Evolutionary conservation across 2,329 filamentous ascomycete genomes (phyloP).

Genomic region (Verticillium nubilum): DNA sequence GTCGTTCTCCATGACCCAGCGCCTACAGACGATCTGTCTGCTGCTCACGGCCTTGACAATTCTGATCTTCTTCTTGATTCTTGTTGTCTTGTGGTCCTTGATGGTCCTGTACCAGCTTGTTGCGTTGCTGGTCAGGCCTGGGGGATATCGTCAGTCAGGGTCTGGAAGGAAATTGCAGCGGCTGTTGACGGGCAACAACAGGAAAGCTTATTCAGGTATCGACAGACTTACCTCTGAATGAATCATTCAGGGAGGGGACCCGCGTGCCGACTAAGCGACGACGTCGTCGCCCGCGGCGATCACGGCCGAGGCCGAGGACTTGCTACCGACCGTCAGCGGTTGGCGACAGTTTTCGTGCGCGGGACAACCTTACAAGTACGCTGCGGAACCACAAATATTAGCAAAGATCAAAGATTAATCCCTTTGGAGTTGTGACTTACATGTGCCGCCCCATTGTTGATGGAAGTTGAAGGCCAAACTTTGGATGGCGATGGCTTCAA

Average conservation of each 20-base stretch:
- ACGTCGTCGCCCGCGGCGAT: background rate
- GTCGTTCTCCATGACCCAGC: background rate
- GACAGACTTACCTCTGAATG: background rate
- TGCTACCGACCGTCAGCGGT: background rate
- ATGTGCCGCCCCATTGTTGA: background rate
- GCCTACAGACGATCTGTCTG: background rate
- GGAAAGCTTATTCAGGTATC: background rate
- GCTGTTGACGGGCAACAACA: background rate
- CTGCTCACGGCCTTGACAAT: background rate
- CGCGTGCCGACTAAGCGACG: background rate
- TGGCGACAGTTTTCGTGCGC: background rate
- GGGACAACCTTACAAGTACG: background rate
- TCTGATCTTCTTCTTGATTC: background rate
- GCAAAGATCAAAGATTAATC: background rate
- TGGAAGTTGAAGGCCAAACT: background rate
- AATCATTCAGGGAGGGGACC: background rate
- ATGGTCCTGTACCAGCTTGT: background rate
- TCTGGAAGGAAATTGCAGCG: background rate
- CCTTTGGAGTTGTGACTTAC: background rate
- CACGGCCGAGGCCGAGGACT: background rate
- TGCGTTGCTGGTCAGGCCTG: background rate
- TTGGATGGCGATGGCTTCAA: background rate
- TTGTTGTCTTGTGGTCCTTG: background rate
- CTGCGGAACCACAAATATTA: background rate
- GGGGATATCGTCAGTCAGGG: background rate